Conservation (phyloP, 1,284 basidiomycete species). For the Crepidotus sp. region DNA sequence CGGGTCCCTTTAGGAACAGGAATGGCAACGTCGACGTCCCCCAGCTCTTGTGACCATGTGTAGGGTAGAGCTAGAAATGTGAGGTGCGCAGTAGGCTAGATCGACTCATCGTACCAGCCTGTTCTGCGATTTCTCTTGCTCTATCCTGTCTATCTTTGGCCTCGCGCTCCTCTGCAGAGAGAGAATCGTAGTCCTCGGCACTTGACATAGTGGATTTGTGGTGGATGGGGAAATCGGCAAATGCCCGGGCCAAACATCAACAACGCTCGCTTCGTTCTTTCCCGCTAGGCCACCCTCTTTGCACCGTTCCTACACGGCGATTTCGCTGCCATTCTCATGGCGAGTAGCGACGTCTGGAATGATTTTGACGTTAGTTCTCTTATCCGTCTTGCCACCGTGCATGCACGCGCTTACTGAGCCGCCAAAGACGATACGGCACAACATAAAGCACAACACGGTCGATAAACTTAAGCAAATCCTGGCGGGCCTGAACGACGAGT, state of each 20-base stretch:
- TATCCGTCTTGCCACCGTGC: conserved; percentile 10
- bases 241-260: neutral
- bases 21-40: conserved; percentile 77
- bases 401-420: conserved; percentile 6
- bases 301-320: conserved; percentile 4
- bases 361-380: conserved; percentile 51
- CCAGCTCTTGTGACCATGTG: conserved; percentile 85
- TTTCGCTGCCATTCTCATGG: conserved; percentile 27
- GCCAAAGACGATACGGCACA: conserved; percentile 35
- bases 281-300: conserved; percentile 2
- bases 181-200: conserved; percentile 63
- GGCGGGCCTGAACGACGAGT: conserved; percentile 64
- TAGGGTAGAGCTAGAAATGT: conserved; percentile 73
- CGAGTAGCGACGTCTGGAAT: conserved; percentile 41
- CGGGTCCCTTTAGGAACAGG: conserved; percentile 85
- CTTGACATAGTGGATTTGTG: conserved; percentile 20
- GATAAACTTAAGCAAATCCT: conserved; percentile 75
- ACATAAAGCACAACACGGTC: conserved; percentile 52
- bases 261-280: neutral
- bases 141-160: conserved; percentile 61
- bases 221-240: neutral
- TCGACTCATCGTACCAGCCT: conserved; percentile 58
- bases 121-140: conserved; percentile 68
- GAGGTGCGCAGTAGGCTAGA: conserved; percentile 18
- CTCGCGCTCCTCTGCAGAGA: conserved; percentile 71